Evolutionary conservation across 768 basidiomycete genomes (phyloP).

Genomic region (Mycena filopes): DNA sequence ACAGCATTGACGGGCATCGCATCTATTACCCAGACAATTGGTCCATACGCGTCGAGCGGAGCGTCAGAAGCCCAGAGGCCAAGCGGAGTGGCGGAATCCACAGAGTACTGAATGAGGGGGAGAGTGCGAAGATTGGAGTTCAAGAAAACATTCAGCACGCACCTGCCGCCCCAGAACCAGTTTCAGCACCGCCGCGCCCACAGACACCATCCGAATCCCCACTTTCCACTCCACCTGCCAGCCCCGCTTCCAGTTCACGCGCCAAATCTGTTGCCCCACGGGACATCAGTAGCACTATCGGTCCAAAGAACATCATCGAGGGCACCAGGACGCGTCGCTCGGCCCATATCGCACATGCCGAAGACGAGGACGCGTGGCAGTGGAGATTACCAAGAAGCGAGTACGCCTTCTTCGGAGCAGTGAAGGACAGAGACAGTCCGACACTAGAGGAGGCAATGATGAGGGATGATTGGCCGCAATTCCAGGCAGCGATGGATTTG

Average conservation of each 20-base stretch:
- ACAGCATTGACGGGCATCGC: too few species aligned
- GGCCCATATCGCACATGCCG: conserved; percentile 2
- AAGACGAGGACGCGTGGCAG: not conserved
- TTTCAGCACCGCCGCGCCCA: not conserved
- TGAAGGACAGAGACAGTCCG: too few species aligned
- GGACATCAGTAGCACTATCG: conserved; percentile 23
- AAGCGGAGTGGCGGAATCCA: conserved; percentile 10
- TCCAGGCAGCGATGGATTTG: conserved; percentile 9
- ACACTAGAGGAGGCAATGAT: conserved; percentile 22
- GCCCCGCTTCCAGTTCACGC: not conserved
- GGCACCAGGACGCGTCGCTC: conserved; percentile 18
- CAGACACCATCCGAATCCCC: conserved; percentile 5
- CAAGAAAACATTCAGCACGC: conserved; percentile 28
- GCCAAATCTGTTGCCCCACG: conserved; percentile 5
- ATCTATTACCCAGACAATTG: too few species aligned
- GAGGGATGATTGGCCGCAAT: conserved; percentile 14
- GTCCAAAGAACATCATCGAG: conserved; percentile 18
- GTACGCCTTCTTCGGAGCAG: too few species aligned
- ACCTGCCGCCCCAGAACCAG: conserved; percentile 10
- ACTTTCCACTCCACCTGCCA: conserved; percentile 19
- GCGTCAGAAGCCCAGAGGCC: conserved; percentile 35
- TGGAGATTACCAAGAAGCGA: conserved; percentile 4
- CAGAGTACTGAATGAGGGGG: conserved; percentile 35
- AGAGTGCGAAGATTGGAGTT: conserved; percentile 13
- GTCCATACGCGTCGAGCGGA: conserved; percentile 21